Evolutionary conservation across 106 monocot genomes (phyloP).

Genomic region (Allium cepa): DNA sequence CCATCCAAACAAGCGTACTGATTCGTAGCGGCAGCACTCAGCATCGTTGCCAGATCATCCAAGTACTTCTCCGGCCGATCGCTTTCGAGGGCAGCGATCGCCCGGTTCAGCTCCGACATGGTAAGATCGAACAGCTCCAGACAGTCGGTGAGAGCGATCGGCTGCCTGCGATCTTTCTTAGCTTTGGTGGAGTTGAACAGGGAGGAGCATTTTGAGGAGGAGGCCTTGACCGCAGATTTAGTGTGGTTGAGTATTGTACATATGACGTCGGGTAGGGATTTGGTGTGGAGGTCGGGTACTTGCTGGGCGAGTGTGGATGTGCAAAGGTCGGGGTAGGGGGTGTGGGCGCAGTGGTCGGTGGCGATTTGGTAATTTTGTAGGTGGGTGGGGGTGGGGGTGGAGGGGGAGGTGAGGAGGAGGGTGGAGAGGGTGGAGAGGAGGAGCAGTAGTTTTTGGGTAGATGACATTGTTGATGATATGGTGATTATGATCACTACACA

Average conservation of each 20-base stretch:
- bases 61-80: not conserved
- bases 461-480: not conserved
- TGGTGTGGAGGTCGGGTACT: constrained; percentile 16
- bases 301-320: constrained; percentile 25
- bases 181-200: constrained; percentile 15
- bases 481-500: too few relatives aligned
- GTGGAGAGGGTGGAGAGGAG: constrained; percentile 1
- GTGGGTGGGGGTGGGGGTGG: not conserved
- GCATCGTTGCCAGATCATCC: constrained; percentile 8
- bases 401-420: not conserved
- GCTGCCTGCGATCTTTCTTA: constrained; percentile 22
- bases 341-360: constrained; percentile 36
- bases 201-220: constrained; percentile 25
- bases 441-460: constrained; percentile 14
- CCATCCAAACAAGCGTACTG: constrained; percentile 13
- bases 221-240: constrained; percentile 20
- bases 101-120: constrained; percentile 34
- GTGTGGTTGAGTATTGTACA: constrained; percentile 29
- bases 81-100: constrained; percentile 17
- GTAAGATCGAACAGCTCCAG: constrained; percentile 66
- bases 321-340: constrained; percentile 64
- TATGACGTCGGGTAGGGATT: constrained; percentile 47
- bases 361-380: constrained; percentile 3
- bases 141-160: constrained; percentile 61
- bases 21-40: constrained; percentile 24